These are phyloP conservation scores for Botryotinia calthae DNA, from an alignment of 2,329 filamentous ascomycete species.

Conservation along the genomic window DNA sequence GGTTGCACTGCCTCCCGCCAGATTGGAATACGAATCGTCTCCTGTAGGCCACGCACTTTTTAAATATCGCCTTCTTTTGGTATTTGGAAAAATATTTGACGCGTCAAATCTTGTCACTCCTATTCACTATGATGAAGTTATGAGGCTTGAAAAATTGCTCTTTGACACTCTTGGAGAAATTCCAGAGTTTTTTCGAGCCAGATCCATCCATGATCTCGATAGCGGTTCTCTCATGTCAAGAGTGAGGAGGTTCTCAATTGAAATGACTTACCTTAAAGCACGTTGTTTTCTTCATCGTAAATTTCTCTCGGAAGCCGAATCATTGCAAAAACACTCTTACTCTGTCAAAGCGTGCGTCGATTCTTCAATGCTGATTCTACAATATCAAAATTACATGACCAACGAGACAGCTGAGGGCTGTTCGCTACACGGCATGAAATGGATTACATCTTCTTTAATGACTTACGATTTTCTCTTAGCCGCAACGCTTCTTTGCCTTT, in stretches of 20 bases:
- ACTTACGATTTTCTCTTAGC: constrained; percentile 33
- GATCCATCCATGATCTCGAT: constrained; percentile 47
- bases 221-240: constrained; percentile 46
- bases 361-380: constrained; percentile 48
- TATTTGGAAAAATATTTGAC: constrained; percentile 53
- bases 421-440: constrained; percentile 24
- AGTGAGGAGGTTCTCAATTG: constrained; percentile 48
- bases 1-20: constrained; percentile 52
- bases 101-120: constrained; percentile 49
- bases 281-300: constrained; percentile 31
- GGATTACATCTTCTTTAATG: constrained; percentile 29
- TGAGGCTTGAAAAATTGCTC: constrained; percentile 48
- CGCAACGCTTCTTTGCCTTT: constrained; percentile 33
- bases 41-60: constrained; percentile 52
- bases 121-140: constrained; percentile 50
- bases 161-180: constrained; percentile 45
- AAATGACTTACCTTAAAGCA: constrained; percentile 30
- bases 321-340: constrained; percentile 48
- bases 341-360: constrained; percentile 53
- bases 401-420: constrained; percentile 21
- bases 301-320: constrained; percentile 43
- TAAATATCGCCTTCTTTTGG: constrained; percentile 48
- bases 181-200: constrained; percentile 49
- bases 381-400: constrained; percentile 42
- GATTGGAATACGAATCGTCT: constrained; percentile 56